Evolutionary conservation across 148 eudicot species (phyloP), one percentile per base, ranked within the genome.

Genomic region (Rhododendron griersonianum): DNA sequence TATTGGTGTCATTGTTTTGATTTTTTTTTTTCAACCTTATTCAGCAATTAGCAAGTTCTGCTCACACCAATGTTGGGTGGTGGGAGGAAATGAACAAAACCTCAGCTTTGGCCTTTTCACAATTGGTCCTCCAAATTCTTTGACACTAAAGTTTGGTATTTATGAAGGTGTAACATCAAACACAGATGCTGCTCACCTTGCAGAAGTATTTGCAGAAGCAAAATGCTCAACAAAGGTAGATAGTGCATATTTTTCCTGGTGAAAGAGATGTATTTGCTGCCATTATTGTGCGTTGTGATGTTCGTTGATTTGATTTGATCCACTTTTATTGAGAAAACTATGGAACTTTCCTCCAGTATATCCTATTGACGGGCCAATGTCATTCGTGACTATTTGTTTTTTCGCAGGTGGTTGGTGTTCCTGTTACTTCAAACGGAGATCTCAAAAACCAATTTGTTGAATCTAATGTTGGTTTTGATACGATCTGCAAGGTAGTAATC

Each of bases 111-210:
- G 61, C 28, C 53, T 55, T 69, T 44, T 14, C 14, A 2, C 37
- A 18, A 45, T 2, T 19, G 21, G 33, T 5, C 69, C 71, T 35
- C 63, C 4, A 47, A 79, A 50, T 74, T 79, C 87, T 37, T 35
- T 87, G 65, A 78, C 50, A 37, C 18, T 23, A 15, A 16, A 25
- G 59, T 85, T 83, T 41, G 81, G 73, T 85, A 37, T 35, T 75
- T 90, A 77, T 88, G 81, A 89, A 97, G 98, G 99, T 88, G 98
- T 97, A 71, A 97, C 98, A 87, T 97, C 99, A 84, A 97, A 97
- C 90, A 97, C 98, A 2, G 99, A 97, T 91, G 99, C 99, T 86
- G 99, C 99, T 85, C 98, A 94, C 84, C 98, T 97, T 82, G 98
- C 99, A 33, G 98, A 97, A 88, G 92, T 94, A 79, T 97, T 97